Evolutionary conservation across 2,329 filamentous ascomycete genomes (phyloP).

Genomic region (Apiospora hydei): DNA sequence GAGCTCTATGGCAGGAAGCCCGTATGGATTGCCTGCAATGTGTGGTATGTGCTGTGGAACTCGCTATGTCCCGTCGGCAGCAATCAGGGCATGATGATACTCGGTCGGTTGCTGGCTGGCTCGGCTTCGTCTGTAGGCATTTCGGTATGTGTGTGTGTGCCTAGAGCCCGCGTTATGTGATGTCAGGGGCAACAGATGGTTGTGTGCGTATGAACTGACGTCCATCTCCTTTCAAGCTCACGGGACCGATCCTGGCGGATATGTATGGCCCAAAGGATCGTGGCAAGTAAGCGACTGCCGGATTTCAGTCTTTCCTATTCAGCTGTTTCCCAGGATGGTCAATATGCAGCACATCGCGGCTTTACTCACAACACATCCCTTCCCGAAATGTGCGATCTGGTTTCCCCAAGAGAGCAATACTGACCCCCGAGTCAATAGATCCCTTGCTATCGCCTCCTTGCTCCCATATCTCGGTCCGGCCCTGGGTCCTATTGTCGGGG

Average conservation of each 20-base stretch:
- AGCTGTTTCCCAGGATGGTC: too few species aligned
- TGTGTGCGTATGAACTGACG: background rate
- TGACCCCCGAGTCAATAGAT: slow-evolving; percentile 31
- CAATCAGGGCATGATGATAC: slow-evolving; percentile 30
- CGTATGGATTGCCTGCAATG: slow-evolving; percentile 57
- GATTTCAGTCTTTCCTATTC: too few species aligned
- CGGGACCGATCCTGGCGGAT: background rate
- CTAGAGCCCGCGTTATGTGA: too few species aligned
- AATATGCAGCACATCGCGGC: too few species aligned
- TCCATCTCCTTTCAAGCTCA: background rate
- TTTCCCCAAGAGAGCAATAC: too few species aligned
- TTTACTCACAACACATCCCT: too few species aligned
- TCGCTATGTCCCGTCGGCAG: slow-evolving; percentile 62
- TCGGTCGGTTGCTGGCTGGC: background rate
- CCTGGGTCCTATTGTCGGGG: slow-evolving; percentile 49
- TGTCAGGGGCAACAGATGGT: too few species aligned
- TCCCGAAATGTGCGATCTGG: too few species aligned
- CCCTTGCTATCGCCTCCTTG: slow-evolving; percentile 46
- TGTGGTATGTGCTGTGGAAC: slow-evolving; percentile 58
- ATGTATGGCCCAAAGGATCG: background rate
- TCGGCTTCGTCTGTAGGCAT: background rate
- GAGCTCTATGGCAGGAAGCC: slow-evolving; percentile 60
- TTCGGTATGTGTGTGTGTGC: too few species aligned
- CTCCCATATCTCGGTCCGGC: slow-evolving; percentile 50
- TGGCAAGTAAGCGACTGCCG: background rate